Evolutionary conservation across 805 yeast genomes (phyloP), one percentile per base, ranked within the genome.

Genomic region (Ogataea dorogensis): DNA sequence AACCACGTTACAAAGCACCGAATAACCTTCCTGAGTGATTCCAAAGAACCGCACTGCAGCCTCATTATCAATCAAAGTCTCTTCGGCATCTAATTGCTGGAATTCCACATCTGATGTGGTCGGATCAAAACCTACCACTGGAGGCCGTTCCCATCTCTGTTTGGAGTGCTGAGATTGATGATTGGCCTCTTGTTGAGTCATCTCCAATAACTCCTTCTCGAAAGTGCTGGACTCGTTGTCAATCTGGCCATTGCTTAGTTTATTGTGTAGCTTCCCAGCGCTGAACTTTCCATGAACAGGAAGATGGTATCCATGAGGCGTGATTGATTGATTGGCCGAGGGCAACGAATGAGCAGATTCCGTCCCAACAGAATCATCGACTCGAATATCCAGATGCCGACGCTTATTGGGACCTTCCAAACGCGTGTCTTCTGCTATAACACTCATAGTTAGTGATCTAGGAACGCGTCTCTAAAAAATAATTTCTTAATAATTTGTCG

Each of bases 1-100:
- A 3, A 82, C 75, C 11, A 93, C 93, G 49, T 84, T 87, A 64
- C 98, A 89, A 47, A 89, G 69, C 14, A 93, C 86, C 0, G 97
- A 85, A 54, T 87, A 67, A 4, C 99, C 99, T 38, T 77, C 81
- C 40, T 70, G 75, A 1, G 98, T 88, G 24, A 94, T 88, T 39
- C 99, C 99, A 60, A 89, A 93, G 54, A 94, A 82, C 37, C 96
- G 73, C 0, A 89, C 85, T 2, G 77, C 71, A 0, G 83, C 74
- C 17, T 73, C 67, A 11, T 77, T 79, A 23, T 75, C 74, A 7
- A 74, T 56, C 18, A 63, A 56, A 3, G 85, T 74, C 52, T 93
- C 98, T 53, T 93, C 98, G 1, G 95, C 96, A 59, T 93, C 98
- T 50, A 93, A 67, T 54, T 93, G 98, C 60, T 93, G 98, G 58